Conservation (phyloP, 2,329 filamentous ascomycete genomes). For the Penicillium sp. region DNA sequence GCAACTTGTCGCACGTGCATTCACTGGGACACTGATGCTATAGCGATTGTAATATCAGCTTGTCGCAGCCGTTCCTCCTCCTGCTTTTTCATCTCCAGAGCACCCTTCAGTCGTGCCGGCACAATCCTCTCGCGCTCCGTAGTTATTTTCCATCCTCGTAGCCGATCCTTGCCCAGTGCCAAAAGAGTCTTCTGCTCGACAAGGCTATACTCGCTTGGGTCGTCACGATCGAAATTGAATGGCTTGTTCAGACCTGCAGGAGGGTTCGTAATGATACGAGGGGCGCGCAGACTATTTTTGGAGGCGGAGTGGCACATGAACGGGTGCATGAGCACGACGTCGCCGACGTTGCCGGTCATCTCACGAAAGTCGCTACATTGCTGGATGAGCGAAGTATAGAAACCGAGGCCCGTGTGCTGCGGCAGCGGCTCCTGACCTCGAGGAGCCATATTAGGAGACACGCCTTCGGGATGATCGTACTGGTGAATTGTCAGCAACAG, state of each 20-base stretch:
- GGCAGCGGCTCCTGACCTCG: constrained; percentile 41
- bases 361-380: constrained; percentile 54
- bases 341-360: constrained; percentile 57
- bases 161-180: constrained; percentile 51
- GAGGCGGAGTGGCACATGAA: constrained; percentile 61
- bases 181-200: constrained; percentile 59
- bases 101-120: constrained; percentile 15
- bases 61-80: constrained; percentile 23
- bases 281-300: constrained; percentile 53
- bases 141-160: constrained; percentile 56
- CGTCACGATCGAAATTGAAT: constrained; percentile 55
- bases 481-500: constrained; percentile 16
- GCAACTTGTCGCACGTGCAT: too few species aligned
- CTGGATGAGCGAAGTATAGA: constrained; percentile 35
- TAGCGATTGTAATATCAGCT: neutral
- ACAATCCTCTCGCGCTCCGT: constrained; percentile 43
- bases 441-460: constrained; percentile 65
- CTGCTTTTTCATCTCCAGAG: constrained; percentile 16
- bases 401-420: neutral
- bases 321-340: constrained; percentile 60
- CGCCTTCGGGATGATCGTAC: constrained; percentile 66
- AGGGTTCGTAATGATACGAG: constrained; percentile 61
- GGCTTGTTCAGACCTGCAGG: constrained; percentile 57
- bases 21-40: too few species aligned
- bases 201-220: constrained; percentile 53